Conservation (phyloP, 1,284 basidiomycete species). For the Coriolopsis trogii region DNA sequence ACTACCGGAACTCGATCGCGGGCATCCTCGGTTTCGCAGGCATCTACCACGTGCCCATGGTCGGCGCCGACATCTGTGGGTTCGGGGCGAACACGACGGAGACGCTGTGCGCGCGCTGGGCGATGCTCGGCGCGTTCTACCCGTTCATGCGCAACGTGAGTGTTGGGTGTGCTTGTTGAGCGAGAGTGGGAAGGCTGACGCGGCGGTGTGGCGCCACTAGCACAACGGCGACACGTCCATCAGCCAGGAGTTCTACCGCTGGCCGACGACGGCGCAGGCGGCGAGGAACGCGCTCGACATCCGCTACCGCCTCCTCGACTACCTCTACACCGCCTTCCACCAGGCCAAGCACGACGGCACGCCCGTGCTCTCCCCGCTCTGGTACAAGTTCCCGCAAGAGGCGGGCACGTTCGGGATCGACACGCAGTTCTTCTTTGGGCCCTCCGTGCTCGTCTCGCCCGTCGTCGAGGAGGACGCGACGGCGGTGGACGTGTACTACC, state of each 20-base stretch:
- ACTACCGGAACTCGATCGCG: constrained; percentile 61
- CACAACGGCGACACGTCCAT: constrained; percentile 58
- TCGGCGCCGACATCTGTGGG: constrained; percentile 71
- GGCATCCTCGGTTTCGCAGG: constrained; percentile 66
- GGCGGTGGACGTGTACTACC: constrained; percentile 63
- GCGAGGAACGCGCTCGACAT: constrained; percentile 64
- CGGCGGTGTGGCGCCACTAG: too few relatives aligned
- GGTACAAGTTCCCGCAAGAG: constrained; percentile 69
- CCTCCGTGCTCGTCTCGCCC: constrained; percentile 68
- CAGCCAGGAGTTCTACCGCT: constrained; percentile 71
- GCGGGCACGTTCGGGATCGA: constrained; percentile 59
- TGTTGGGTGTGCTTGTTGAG: too few relatives aligned
- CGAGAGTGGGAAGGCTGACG: too few relatives aligned
- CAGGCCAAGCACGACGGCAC: constrained; percentile 59
- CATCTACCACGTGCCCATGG: constrained; percentile 70
- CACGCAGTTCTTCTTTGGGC: constrained; percentile 70
- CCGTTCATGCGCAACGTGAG: constrained; percentile 73
- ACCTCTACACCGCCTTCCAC: constrained; percentile 74
- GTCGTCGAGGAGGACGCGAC: constrained; percentile 66
- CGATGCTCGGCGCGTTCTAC: constrained; percentile 69
- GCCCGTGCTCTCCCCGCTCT: constrained; percentile 63
- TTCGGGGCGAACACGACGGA: constrained; percentile 65
- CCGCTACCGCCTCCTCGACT: constrained; percentile 70
- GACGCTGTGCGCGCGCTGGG: constrained; percentile 68
- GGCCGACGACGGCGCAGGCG: constrained; percentile 59